phyloP scores from a whole-genome alignment of 768 basidiomycete species.

The Naganishia vaughanmartiniae region DNA sequence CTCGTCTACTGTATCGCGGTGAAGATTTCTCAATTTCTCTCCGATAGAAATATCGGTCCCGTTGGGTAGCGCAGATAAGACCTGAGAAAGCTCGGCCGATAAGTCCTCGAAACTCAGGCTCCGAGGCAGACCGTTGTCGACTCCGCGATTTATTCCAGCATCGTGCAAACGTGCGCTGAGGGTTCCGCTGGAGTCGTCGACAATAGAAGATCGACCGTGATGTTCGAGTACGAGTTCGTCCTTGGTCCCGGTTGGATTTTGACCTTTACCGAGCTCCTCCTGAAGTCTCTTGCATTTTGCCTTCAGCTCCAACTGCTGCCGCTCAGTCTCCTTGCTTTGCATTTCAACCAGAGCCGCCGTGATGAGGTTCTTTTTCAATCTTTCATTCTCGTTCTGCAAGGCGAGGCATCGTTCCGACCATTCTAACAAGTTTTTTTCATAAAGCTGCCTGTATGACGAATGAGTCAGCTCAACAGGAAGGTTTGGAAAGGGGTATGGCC shows the following conservation, averaged over 20 bases:
- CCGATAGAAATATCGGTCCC: background rate
- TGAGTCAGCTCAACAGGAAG: background rate
- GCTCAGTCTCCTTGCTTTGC: background rate
- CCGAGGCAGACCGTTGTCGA: background rate
- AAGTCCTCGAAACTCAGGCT: background rate
- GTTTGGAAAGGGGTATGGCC: background rate
- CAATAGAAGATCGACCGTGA: background rate
- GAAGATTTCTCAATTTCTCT: background rate
- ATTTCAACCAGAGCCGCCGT: slow-evolving; percentile 37
- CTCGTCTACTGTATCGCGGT: background rate
- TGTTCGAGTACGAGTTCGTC: background rate
- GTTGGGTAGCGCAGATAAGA: background rate
- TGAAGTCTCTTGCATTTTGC: background rate
- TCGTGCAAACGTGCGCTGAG: background rate
- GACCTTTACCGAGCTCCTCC: background rate
- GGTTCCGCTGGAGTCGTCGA: background rate
- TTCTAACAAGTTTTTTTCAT: background rate
- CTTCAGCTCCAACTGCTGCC: background rate
- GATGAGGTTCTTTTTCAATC: background rate
- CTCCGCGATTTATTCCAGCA: background rate
- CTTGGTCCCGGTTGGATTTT: background rate
- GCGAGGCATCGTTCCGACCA: background rate
- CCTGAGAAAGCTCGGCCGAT: background rate
- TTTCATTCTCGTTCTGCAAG: background rate
- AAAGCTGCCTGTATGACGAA: background rate